Evolutionary conservation across 495 filamentous ascomycete species (phyloP), one percentile per base, ranked within the genome.

Genomic region (Aspergillus ellipticus): DNA sequence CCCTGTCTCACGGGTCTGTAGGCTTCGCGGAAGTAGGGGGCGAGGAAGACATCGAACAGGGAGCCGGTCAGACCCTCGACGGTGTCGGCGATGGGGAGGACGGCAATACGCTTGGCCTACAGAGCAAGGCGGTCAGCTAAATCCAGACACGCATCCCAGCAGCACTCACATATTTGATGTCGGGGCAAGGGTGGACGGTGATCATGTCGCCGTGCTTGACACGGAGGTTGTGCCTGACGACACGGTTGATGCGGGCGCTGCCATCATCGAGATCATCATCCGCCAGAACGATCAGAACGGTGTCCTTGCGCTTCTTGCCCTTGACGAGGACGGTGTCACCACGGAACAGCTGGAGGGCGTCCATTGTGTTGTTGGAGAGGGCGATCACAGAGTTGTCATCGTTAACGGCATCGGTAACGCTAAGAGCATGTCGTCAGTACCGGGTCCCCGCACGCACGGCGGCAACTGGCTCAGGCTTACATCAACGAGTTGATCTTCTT

Each of bases 331-430:
- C 94, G 55, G 94, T 98, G 73, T 98, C 94, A 60, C 94, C 94
- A 64, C 94, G 89, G 86, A 98, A 98, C 45, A 98, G 87, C 74
- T 96, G 90, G 48, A 98, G 85, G 42, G 90, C 87, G 75, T 98
- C 94, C 94, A 98, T 98, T 57, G 95, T 97, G 77, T 95, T 94
- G 81, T 96, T 96, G 21, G 94, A 98, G 43, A 98, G 84, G 51
- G 92, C 91, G 68, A 98, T 96, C 70, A 97, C 92, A 61, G 94
- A 97, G 87, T 98, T 98, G 75, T 98, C 94, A 88, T 98, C 94
- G 76, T 96, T 97, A 58, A 87, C 79, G 75, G 95, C 90, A 84
- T 98, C 94, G 67, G 94, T 98, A 54, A 98, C 95, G 77, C 89
- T 93, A 60, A 63, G 50, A 65, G 59, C 46, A 48, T 59, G 58